Evolutionary conservation across 2,329 filamentous ascomycete genomes (phyloP).

Genomic region (Plenodomus lindquistii): DNA sequence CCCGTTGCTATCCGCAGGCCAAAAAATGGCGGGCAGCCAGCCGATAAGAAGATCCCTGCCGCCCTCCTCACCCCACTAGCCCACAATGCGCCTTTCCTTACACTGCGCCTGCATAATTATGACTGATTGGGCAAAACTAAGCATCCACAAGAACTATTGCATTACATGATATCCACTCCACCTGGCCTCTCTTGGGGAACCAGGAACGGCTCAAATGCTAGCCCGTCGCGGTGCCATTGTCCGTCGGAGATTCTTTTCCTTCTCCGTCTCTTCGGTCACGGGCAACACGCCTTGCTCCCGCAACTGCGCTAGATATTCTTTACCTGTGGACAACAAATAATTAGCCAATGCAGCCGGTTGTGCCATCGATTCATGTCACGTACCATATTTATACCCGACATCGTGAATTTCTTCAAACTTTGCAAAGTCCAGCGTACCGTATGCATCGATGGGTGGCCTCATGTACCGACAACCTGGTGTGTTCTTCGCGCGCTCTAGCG

Average conservation of each 20-base stretch:
- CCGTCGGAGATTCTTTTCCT: slow-evolving; percentile 54
- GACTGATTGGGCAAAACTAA: slow-evolving; percentile 22
- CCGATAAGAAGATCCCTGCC: slow-evolving; percentile 16
- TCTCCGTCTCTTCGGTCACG: slow-evolving; percentile 55
- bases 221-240: slow-evolving; percentile 55
- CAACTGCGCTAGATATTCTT: slow-evolving; percentile 75
- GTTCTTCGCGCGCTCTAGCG: slow-evolving; percentile 88
- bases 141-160: slow-evolving; percentile 12
- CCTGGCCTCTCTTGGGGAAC: background rate
- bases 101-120: slow-evolving; percentile 14
- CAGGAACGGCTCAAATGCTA: slow-evolving; percentile 5
- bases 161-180: slow-evolving; percentile 21
- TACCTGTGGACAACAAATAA: slow-evolving; percentile 46
- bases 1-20: slow-evolving; percentile 19
- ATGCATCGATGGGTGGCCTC: slow-evolving; percentile 90
- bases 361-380: slow-evolving; percentile 3
- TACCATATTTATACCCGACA: slow-evolving; percentile 78
- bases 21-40: background rate
- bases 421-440: slow-evolving; percentile 92
- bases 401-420: slow-evolving; percentile 98
- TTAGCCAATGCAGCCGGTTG: background rate
- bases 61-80: slow-evolving; percentile 13
- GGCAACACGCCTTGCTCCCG: slow-evolving; percentile 77
- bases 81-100: slow-evolving; percentile 14
- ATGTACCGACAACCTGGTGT: slow-evolving; percentile 94